Base-by-base conservation (phyloP, 1,284 basidiomycete genomes). In the Ganoderma lingzhi region DNA sequence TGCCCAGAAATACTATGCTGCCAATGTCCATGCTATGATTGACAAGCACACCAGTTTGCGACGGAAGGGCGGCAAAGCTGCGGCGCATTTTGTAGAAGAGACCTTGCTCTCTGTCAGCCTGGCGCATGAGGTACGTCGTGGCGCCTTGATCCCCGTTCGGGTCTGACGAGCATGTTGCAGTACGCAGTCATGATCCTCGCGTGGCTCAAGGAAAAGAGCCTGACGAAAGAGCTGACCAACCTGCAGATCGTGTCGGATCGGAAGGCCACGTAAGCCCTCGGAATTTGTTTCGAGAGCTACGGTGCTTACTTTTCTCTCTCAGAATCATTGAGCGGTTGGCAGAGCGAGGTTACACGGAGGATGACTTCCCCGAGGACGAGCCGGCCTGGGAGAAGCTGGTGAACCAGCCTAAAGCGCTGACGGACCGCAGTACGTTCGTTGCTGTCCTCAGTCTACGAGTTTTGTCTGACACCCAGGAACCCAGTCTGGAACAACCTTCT, bases 401-500 rank as follows among this genome's bases (percentile, higher is more conserved):
- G 10, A n/a, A 51, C 48, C 48, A 51, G 9, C 48, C 48, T 4
- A 51, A 51, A 10, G 23, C 48, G 48, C 48, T 51, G 9, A 71
- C 70, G 10, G 59, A 67, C 35, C 64, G 65, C 32, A 62, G 70
- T 71, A 59, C 23, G 67, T 71, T 14, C 23, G 65, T 71, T 8
- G 3, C 15, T 2, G 6, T n/a, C 19, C 3, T 45, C 41, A 15
- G 15, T 32, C 39, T 39, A n/a, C 3, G 48, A 14, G 12, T 15
- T 15, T 19, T 0, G 35, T 19, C 10, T 10, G 12, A 8, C 3
- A 1, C 19, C 15, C n/a, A 28, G 30, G 14, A 32, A 28, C 6
- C 17, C 32, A 71, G 70, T 66, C 8, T 71, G 70, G 70, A 64
- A n/a, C 6, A 69, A 66, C 23, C 28, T 69, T 30, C 65, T 45